phyloP scores from a whole-genome alignment of 163 green algal genomes.

The Chloromonas sp. region DNA sequence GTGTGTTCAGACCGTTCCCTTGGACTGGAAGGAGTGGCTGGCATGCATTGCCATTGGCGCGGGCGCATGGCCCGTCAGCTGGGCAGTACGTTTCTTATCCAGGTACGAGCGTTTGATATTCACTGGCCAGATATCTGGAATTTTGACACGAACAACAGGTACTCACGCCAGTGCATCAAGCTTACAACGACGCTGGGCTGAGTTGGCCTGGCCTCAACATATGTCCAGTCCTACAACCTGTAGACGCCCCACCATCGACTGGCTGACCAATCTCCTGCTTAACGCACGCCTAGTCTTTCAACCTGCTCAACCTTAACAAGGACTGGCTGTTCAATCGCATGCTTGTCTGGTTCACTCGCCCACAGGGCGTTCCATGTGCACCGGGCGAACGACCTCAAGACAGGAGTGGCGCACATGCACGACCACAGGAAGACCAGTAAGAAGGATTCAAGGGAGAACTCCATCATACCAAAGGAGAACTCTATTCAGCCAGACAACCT shows the following conservation, averaged over 20 bases:
- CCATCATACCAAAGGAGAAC: no score
- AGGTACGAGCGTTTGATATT: background rate
- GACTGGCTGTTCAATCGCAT: background rate
- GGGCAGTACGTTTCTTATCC: conserved; percentile 24
- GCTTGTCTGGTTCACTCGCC: background rate
- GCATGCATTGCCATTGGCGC: conserved; percentile 36
- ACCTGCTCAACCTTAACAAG: background rate
- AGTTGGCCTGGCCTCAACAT: no score
- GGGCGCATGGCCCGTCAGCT: conserved; percentile 25
- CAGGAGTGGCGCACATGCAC: background rate
- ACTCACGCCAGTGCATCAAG: background rate
- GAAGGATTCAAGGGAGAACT: no score
- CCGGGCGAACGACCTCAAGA: background rate
- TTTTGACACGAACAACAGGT: background rate
- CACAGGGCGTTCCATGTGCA: background rate
- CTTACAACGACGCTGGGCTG: background rate
- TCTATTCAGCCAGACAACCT: no score
- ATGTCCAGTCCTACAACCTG: no score
- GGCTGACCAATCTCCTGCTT: background rate
- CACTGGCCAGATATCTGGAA: background rate
- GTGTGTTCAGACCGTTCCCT: conserved; percentile 9
- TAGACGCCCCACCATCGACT: background rate
- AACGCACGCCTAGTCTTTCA: background rate
- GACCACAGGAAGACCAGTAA: background rate
- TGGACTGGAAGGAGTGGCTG: conserved; percentile 45